phyloP scores from a whole-genome alignment of 2,329 filamentous ascomycete species.

The Ophiocordyceps camponoti-floridani region DNA sequence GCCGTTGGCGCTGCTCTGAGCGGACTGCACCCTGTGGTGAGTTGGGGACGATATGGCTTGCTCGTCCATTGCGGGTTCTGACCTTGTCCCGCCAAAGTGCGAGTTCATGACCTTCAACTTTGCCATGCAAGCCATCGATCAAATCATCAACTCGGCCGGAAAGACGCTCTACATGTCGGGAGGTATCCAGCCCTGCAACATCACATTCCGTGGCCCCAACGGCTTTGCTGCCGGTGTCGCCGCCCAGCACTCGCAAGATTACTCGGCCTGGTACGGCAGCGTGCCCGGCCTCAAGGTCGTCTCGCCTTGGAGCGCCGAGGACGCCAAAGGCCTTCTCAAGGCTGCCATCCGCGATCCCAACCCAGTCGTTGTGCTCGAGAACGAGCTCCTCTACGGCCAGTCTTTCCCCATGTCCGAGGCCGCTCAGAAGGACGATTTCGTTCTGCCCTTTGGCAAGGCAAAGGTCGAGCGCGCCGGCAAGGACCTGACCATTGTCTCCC shows the following conservation, averaged over 20 bases:
- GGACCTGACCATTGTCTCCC: conserved; percentile 86
- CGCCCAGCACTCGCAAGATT: conserved; percentile 98
- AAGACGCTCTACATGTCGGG: conserved; percentile 99
- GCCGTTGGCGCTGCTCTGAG: conserved; percentile 89
- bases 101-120: conserved; percentile 99
- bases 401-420: conserved; percentile 94
- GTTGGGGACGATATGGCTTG: conserved; percentile 19
- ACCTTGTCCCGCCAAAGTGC: conserved; percentile 35
- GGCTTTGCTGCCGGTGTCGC: conserved; percentile 91
- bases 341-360: conserved; percentile 96
- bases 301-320: conserved; percentile 87
- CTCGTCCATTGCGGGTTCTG: background rate
- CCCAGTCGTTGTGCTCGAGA: conserved; percentile 81
- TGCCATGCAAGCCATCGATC: conserved; percentile 99
- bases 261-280: conserved; percentile 96
- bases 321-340: conserved; percentile 95
- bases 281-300: conserved; percentile 97
- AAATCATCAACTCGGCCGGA: conserved; percentile 96
- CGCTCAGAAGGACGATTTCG: conserved; percentile 90
- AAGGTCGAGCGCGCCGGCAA: conserved; percentile 96
- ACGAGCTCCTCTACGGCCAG: conserved; percentile 84
- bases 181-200: conserved; percentile 98
- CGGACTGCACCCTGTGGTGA: conserved; percentile 81
- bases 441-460: conserved; percentile 94
- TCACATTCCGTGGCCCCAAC: conserved; percentile 98